These are phyloP conservation scores for Sarcodon sp. DNA, from an alignment of 768 basidiomycete species.

Conservation along the genomic window DNA sequence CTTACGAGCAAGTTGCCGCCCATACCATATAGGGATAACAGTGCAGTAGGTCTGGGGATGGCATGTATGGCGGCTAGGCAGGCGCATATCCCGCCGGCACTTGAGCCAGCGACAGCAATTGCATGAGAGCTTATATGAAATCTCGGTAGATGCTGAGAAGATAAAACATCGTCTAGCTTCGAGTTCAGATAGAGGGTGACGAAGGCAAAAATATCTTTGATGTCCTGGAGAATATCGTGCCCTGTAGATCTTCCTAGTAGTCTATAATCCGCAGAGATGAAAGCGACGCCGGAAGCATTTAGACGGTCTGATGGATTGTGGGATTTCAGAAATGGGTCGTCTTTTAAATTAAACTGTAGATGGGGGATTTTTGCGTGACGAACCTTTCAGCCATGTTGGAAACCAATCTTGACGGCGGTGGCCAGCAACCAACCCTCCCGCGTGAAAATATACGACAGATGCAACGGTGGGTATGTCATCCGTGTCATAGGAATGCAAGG, in stretches of 20 bases:
- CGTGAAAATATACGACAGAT: conserved; percentile 27
- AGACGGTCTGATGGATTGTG: too few species aligned
- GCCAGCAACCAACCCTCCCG: conserved; percentile 51
- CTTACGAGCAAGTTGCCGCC: conserved; percentile 42
- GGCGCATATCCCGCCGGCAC: conserved; percentile 52
- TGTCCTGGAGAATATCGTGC: conserved; percentile 44
- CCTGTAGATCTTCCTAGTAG: conserved; percentile 40
- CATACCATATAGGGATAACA: conserved; percentile 49
- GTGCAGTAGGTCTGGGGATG: conserved; percentile 35
- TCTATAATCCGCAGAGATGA: conserved; percentile 53
- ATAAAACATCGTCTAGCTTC: not conserved
- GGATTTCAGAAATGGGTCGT: too few species aligned
- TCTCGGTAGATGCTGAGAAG: not conserved
- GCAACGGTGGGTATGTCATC: conserved; percentile 7
- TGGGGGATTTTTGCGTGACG: conserved; percentile 26
- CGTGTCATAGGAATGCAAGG: not conserved
- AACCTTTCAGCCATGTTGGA: conserved; percentile 51
- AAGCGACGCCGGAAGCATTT: conserved; percentile 26
- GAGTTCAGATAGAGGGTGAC: conserved; percentile 16
- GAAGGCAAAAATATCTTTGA: conserved; percentile 41
- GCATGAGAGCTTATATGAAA: conserved; percentile 28
- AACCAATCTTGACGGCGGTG: conserved; percentile 43
- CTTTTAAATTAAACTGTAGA: conserved; percentile 11
- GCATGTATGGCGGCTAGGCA: conserved; percentile 49
- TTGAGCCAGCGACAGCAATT: conserved; percentile 42